Percentiles rank a stretch among this genome's conserved stretches.
phyloP scores from a whole-genome alignment of 345 rosid genomes.

The Brassica incana region DNA sequence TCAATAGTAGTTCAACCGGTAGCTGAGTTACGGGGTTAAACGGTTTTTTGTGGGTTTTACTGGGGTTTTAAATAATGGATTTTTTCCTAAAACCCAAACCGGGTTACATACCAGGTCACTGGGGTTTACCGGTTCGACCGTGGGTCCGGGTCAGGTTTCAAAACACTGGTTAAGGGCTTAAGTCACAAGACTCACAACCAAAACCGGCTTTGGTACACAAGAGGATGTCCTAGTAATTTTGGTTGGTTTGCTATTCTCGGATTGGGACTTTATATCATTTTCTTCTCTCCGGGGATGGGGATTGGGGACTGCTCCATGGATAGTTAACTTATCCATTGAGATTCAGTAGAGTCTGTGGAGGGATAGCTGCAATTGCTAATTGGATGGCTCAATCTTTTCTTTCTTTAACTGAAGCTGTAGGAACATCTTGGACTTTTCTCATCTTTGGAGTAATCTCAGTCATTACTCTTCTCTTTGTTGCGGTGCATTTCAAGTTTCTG shows the following conservation, averaged over 20 bases:
- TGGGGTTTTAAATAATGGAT: no score
- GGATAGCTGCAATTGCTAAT: conserved; percentile 82
- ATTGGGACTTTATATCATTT: conserved; percentile 73
- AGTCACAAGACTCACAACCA: background rate
- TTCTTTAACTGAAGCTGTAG: conserved; percentile 63
- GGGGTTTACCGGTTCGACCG: no score
- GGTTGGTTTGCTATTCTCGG: conserved; percentile 76
- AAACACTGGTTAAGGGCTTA: no score
- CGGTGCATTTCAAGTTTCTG: conserved; percentile 69
- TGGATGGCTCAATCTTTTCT: conserved; percentile 85
- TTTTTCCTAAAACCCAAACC: no score
- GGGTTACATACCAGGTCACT: no score
- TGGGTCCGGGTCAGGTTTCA: no score
- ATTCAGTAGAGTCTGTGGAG: conserved; percentile 71
- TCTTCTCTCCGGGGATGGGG: conserved; percentile 69
- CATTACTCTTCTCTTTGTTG: conserved; percentile 58
- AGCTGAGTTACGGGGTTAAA: no score
- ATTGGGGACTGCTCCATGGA: conserved; percentile 84
- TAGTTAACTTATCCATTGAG: conserved; percentile 45
- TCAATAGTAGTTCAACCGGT: no score
- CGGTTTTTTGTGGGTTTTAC: no score
- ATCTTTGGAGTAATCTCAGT: conserved; percentile 64
- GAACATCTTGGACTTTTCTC: conserved; percentile 74
- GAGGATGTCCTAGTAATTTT: conserved; percentile 80
- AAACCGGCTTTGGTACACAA: conserved; percentile 67